Conservation (phyloP, 768 basidiomycete genomes). For the Dioszegia aurantiaca region DNA sequence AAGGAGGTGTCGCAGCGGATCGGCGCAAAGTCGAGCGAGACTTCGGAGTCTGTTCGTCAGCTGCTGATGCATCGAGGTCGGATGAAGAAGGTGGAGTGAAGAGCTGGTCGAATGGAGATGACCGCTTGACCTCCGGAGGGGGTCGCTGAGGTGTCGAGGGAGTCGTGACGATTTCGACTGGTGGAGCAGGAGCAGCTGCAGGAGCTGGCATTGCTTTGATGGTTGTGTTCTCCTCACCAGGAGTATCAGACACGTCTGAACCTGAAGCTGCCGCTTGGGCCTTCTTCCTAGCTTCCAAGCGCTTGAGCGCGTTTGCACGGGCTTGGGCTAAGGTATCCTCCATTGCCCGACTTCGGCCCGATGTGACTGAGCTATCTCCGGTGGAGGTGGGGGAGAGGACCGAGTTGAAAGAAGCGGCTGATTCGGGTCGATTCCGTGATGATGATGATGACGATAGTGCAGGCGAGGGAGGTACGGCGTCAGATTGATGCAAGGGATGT, state of each 20-base stretch:
- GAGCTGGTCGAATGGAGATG: conserved; percentile 26
- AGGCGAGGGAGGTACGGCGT: conserved; percentile 1
- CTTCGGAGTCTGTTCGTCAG: conserved; percentile 8
- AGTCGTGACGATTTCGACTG: conserved; percentile 4
- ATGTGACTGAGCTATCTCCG: conserved; percentile 28
- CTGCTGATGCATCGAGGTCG: background rate
- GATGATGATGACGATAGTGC: conserved; percentile 5
- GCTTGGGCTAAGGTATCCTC: conserved; percentile 44
- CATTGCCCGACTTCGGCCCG: conserved; percentile 24
- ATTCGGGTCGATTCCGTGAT: conserved; percentile 26
- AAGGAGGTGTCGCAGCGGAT: conserved; percentile 22
- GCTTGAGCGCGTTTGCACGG: conserved; percentile 40
- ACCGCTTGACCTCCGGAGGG: conserved; percentile 5
- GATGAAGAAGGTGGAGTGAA: conserved; percentile 30
- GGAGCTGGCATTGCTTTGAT: conserved; percentile 6
- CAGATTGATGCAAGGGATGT: background rate
- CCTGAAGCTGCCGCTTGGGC: conserved; percentile 23
- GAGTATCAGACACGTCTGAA: background rate
- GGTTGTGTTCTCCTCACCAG: background rate
- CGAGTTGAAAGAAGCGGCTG: conserved; percentile 26
- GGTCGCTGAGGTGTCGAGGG: conserved; percentile 15
- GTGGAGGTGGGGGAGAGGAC: conserved; percentile 35
- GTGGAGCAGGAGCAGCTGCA: background rate
- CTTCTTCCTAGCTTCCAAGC: conserved; percentile 38
- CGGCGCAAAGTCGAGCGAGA: conserved; percentile 15